Conservation (phyloP, 108 stramenopile species). For the Epipyxis sp. region DNA sequence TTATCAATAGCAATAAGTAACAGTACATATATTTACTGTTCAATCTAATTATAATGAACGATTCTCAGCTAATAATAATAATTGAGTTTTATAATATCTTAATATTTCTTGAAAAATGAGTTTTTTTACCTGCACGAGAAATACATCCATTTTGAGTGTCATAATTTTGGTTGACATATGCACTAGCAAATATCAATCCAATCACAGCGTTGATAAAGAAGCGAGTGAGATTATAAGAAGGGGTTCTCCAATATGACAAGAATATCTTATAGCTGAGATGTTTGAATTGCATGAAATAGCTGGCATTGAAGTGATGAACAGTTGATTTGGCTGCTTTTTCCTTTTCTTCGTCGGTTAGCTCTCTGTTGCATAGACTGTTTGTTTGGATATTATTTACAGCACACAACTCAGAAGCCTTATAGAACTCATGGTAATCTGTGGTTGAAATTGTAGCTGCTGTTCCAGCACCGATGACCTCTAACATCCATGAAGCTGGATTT, state of each 20-base stretch:
- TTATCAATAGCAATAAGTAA: too few relatives aligned
- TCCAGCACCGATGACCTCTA: slow-evolving; percentile 38
- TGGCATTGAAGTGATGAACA: slow-evolving; percentile 31
- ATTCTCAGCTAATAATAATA: neutral
- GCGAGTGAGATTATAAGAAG: slow-evolving; percentile 53
- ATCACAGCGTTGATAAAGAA: slow-evolving; percentile 24
- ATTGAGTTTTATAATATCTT: neutral
- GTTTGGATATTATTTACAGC: neutral
- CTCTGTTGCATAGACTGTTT: too few relatives aligned
- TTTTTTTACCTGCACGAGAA: too few relatives aligned
- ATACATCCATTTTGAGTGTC: too few relatives aligned
- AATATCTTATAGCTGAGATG: neutral
- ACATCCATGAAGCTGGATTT: slow-evolving; percentile 39
- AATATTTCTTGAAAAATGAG: too few relatives aligned
- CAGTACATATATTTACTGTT: too few relatives aligned
- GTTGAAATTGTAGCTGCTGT: neutral
- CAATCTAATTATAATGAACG: too few relatives aligned
- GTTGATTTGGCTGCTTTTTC: neutral
- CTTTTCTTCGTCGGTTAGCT: neutral
- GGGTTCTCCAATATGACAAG: slow-evolving; percentile 51
- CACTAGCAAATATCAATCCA: neutral
- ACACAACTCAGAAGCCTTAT: neutral
- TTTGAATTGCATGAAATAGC: slow-evolving; percentile 20
- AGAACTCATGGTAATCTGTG: neutral
- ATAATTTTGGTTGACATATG: neutral